Conservation (phyloP, 1,284 basidiomycete species). For the Hemileia vastatrix region DNA sequence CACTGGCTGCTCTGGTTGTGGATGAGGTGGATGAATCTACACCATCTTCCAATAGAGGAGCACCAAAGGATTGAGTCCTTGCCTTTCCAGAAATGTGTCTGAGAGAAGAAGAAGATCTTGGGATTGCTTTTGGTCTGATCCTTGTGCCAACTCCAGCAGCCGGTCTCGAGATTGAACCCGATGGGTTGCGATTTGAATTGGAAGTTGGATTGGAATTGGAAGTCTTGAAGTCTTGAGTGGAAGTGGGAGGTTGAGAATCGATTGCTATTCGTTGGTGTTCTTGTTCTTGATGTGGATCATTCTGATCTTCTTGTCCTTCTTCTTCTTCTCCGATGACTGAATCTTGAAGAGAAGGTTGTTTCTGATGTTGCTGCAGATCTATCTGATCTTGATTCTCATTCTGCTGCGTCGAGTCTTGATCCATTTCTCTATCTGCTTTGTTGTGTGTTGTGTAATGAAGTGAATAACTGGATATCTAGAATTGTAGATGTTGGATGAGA, state of each 20-base stretch:
- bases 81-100: conserved; percentile 30
- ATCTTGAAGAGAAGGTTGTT: not conserved
- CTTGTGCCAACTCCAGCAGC: too few species aligned
- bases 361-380: not conserved
- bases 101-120: conserved; percentile 31
- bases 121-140: too few species aligned
- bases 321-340: not conserved
- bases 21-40: too few species aligned
- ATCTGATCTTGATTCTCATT: not conserved
- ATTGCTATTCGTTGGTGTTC: not conserved
- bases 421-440: not conserved
- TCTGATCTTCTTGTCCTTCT: not conserved
- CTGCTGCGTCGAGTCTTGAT: not conserved
- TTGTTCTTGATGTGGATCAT: not conserved
- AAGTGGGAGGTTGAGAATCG: not conserved
- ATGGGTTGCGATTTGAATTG: too few species aligned
- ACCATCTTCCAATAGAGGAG: too few species aligned
- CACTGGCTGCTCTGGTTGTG: conserved; percentile 25
- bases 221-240: not conserved
- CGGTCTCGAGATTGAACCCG: too few species aligned
- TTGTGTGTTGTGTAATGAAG: too few species aligned
- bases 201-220: not conserved
- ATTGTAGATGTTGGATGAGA: too few species aligned
- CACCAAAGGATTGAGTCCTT: too few species aligned
- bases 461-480: too few species aligned